These are phyloP conservation scores for Boletus rubroflammeus DNA, from an alignment of 768 basidiomycete genomes.

Conservation along the genomic window DNA sequence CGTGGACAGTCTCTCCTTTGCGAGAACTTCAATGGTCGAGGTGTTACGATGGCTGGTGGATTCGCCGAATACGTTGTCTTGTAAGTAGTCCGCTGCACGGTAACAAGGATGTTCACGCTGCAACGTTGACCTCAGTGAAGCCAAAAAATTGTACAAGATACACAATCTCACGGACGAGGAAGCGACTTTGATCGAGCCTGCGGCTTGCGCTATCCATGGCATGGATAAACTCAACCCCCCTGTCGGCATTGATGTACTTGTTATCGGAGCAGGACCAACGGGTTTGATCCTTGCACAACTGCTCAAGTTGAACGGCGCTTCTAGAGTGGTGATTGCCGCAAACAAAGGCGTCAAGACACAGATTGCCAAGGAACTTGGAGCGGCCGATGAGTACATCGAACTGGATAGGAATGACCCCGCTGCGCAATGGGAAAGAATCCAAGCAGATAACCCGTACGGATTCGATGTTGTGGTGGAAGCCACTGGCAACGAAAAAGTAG, in stretches of 20 bases:
- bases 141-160: conserved; percentile 78
- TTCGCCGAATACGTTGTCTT: conserved; percentile 85
- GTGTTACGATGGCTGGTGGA: conserved; percentile 75
- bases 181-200: conserved; percentile 80
- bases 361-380: conserved; percentile 70
- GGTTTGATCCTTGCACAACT: conserved; percentile 83
- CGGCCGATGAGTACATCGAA: conserved; percentile 79
- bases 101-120: background rate
- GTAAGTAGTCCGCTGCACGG: conserved; percentile 39
- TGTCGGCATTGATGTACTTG: conserved; percentile 74
- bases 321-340: conserved; percentile 72
- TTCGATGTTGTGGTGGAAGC: conserved; percentile 80
- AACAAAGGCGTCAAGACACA: conserved; percentile 88
- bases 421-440: conserved; percentile 71
- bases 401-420: conserved; percentile 68
- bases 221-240: conserved; percentile 78
- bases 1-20: conserved; percentile 74
- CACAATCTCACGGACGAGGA: conserved; percentile 82
- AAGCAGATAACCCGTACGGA: conserved; percentile 73
- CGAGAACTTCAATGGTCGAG: conserved; percentile 75
- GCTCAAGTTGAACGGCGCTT: conserved; percentile 79
- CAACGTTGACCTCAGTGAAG: conserved; percentile 37
- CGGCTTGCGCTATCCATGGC: conserved; percentile 85
- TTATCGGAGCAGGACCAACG: conserved; percentile 84
- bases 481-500: conserved; percentile 75